Evolutionary conservation across 176 grass and related monocot species (phyloP), one percentile per base, ranked within the genome.

Genomic region (Tillandsia leiboldiana): DNA sequence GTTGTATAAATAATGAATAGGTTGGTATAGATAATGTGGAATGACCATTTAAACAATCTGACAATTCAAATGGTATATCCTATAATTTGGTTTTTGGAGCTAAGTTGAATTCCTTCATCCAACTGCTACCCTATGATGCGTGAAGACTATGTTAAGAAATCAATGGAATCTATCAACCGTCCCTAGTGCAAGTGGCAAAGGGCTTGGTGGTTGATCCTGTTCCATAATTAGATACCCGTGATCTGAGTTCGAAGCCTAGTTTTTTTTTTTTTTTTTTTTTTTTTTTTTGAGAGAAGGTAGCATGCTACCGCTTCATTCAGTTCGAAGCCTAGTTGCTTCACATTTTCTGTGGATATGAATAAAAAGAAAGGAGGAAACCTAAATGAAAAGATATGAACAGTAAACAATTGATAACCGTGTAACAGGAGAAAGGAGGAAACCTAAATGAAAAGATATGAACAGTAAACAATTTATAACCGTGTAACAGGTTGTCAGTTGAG

Each of bases 401-500:
- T 14, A 72, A 47, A n/a, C 10, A 48, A 15, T 9, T 56, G 22
- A 47, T 51, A 72, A 72, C 53, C 1, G 64, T 26, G 53, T 68
- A 67, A 58, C 49, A 26, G 23, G 20, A 24, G 26, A 0, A 70
- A 64, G 52, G 7, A 67, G 9, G 17, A 77, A 9, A 62, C 57
- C 57, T 62, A 8, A 18, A n/a, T 62, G 8, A n/a, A 62, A 69
- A 69, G 7, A 23, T 10, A 23, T 69, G 47, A 22, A 51, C 57
- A 42, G 11, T 14, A 72, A 47, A n/a, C 10, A 48, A 15, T 9
- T 56, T 48, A 47, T 51, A 72, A 72, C 53, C 1, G 64, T 26
- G 53, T 68, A 67, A 58, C 49, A 26, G 23, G 20, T 54, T 62
- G 57, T 51, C 29, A 66, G n/a, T 68, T 61, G 64, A 76, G 23